These are phyloP conservation scores for Botryobasidium botryosum DNA, from an alignment of 768 basidiomycete species.

Conservation along the genomic window DNA sequence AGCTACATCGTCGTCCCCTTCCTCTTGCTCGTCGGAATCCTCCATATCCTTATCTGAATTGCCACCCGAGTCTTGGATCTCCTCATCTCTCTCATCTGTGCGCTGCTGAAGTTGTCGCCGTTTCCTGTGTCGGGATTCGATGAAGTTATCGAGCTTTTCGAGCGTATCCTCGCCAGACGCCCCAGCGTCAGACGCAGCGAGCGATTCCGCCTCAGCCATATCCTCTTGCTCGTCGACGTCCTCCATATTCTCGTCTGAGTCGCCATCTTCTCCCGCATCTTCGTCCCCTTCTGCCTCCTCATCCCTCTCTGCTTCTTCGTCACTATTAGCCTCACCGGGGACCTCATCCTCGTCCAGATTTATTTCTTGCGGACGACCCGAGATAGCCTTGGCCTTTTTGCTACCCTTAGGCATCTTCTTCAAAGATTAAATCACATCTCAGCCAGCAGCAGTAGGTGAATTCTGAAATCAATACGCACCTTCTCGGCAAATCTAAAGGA, in stretches of 20 bases:
- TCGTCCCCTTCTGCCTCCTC: slow-evolving; percentile 21
- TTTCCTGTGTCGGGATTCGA: slow-evolving; percentile 45
- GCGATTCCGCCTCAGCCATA: slow-evolving; percentile 21
- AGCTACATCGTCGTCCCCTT: slow-evolving; percentile 28
- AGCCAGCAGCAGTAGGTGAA: too few species aligned
- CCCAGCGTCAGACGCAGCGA: slow-evolving; percentile 11
- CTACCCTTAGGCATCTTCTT: slow-evolving; percentile 16
- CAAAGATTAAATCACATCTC: not conserved
- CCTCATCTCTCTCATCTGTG: slow-evolving; percentile 19
- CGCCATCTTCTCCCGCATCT: slow-evolving; percentile 18
- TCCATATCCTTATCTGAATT: slow-evolving; percentile 29
- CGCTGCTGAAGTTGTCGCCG: slow-evolving; percentile 48
- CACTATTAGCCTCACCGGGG: slow-evolving; percentile 14
- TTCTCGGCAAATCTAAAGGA: slow-evolving; percentile 34
- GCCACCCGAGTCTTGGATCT: slow-evolving; percentile 17
- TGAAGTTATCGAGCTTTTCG: slow-evolving; percentile 52
- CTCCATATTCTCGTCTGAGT: slow-evolving; percentile 17
- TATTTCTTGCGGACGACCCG: slow-evolving; percentile 31
- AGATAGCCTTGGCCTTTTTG: slow-evolving; percentile 17
- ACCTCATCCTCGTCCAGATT: slow-evolving; percentile 46
- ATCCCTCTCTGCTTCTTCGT: slow-evolving; percentile 20
- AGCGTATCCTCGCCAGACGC: slow-evolving; percentile 25
- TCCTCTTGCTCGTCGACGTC: slow-evolving; percentile 24
- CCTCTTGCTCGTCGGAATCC: slow-evolving; percentile 29
- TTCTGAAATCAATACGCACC: too few species aligned